Evolutionary conservation across 2,329 filamentous ascomycete genomes (phyloP), one percentile per base, ranked within the genome.

Genomic region (Gaeumannomyces tritici): DNA sequence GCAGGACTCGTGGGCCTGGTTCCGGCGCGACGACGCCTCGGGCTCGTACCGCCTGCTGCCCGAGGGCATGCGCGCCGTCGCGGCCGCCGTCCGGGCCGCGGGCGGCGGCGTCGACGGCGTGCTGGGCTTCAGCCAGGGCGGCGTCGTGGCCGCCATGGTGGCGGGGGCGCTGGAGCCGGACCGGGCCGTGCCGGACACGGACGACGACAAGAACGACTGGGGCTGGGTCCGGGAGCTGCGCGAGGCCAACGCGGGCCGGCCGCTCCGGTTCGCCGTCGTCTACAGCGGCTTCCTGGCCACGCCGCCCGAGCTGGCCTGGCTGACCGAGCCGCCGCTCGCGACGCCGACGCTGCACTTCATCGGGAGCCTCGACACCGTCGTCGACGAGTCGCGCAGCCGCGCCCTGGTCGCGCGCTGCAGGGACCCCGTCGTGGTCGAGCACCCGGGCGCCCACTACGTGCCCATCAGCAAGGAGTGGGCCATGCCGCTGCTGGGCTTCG

Each of bases 371-470:
- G 93, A 97, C 76, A 91, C 89, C 3, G 90, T 97, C 0, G 93
- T 98, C 0, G 90, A 92, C 35, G 93, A 97, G 77, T 74, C 75
- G 61, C 79, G 90, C 70, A 90, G 85, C 72, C 78, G 83, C 69
- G 82, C 79, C 27, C 75, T 97, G 63, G 80, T 89, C 3, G 86
- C 91, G 28, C 80, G 82, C 58, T 91, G 87, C 72, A 79, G 74
- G 31, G 80, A 79, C 33, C 79, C 80, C 0, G 57, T 79, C 70
- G 79, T 84, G 66, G 71, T 85, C 68, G 83, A 89, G 68, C 91
- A 96, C 74, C 93, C 93, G 1, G 93, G 93, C 9, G 93, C 93
- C 0, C 93, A 98, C 73, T 92, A 96, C 70, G 83, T 97, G 70
- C 93, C 93, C 0, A 86, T 91, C 64, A 85, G 88, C 67, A 91